A percentile compares a stretch with the other conserved stretches of the same genome.
These are phyloP conservation scores for Scytalidium sp. DNA, from an alignment of 2,329 filamentous ascomycete species.

Conservation along the genomic window DNA sequence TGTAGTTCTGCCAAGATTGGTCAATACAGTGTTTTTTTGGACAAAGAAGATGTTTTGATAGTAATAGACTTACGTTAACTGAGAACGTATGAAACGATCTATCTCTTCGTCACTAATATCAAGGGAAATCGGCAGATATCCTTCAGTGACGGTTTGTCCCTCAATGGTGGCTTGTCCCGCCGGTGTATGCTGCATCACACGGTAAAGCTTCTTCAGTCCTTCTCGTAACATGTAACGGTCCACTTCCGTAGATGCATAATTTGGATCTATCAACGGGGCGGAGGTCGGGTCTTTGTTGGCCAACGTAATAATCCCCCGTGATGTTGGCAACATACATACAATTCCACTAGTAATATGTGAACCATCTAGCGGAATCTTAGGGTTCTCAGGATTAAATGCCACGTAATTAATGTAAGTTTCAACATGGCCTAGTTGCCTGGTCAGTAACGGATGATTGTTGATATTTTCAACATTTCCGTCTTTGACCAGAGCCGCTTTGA, in stretches of 20 bases:
- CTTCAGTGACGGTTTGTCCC: slow-evolving; percentile 5
- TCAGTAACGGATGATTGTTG: background rate
- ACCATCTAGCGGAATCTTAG: slow-evolving; percentile 8
- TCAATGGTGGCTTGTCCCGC: slow-evolving; percentile 6
- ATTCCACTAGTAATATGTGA: slow-evolving; percentile 5
- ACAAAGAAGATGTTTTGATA: background rate
- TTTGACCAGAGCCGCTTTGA: background rate
- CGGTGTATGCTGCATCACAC: slow-evolving; percentile 5
- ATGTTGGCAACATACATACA: slow-evolving; percentile 8
- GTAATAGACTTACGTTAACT: background rate
- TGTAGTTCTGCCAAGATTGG: slow-evolving; percentile 1
- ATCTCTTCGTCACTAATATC: background rate
- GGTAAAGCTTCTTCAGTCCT: slow-evolving; percentile 1
- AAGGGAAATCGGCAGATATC: background rate
- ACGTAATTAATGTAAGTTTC: background rate
- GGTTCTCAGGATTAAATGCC: slow-evolving; percentile 1
- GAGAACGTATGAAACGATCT: background rate
- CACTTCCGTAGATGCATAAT: slow-evolving; percentile 10
- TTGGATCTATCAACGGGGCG: slow-evolving; percentile 11
- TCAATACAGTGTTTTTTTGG: background rate
- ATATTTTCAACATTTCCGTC: background rate
- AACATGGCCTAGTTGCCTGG: background rate
- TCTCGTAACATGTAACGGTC: slow-evolving; percentile 9
- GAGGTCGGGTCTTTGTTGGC: slow-evolving; percentile 1
- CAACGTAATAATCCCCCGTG: slow-evolving; percentile 10